These are phyloP conservation scores for Dipteronia dyeriana DNA, from an alignment of 345 rosid genomes.

Conservation along the genomic window DNA sequence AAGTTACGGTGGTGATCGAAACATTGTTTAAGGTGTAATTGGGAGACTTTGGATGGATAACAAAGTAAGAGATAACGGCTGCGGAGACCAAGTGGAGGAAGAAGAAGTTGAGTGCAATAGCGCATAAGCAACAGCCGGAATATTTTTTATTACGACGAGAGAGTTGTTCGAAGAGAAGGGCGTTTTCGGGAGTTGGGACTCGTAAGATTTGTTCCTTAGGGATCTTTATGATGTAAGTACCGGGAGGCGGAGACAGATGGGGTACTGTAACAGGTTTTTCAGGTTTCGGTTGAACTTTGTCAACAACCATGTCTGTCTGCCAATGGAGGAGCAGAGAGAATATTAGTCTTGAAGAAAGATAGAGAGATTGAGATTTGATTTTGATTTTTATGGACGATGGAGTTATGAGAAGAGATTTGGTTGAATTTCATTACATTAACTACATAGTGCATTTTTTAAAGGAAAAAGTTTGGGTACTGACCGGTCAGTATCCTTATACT, in stretches of 20 bases:
- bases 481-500: no score
- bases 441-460: no score
- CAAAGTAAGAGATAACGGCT: conserved; percentile 54
- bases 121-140: conserved; percentile 42
- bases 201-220: conserved; percentile 85
- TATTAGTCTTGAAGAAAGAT: no score
- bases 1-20: conserved; percentile 28
- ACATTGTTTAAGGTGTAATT: conserved; percentile 51
- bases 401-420: no score
- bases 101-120: conserved; percentile 27
- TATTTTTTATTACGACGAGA: conserved; percentile 36
- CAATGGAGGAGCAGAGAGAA: no score
- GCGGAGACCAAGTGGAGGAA: conserved; percentile 45
- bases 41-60: conserved; percentile 67
- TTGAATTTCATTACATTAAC: no score
- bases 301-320: no score
- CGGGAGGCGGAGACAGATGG: conserved; percentile 40
- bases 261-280: conserved; percentile 20
- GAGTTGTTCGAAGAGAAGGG: conserved; percentile 50
- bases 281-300: no score
- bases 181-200: conserved; percentile 80
- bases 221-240: conserved; percentile 72
- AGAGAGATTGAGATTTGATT: no score
- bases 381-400: no score
- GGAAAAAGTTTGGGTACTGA: no score